Percentiles rank a stretch among this genome's conserved stretches.
phyloP scores from a whole-genome alignment of 306 rosid genomes.

The Boehmeria nivea region DNA sequence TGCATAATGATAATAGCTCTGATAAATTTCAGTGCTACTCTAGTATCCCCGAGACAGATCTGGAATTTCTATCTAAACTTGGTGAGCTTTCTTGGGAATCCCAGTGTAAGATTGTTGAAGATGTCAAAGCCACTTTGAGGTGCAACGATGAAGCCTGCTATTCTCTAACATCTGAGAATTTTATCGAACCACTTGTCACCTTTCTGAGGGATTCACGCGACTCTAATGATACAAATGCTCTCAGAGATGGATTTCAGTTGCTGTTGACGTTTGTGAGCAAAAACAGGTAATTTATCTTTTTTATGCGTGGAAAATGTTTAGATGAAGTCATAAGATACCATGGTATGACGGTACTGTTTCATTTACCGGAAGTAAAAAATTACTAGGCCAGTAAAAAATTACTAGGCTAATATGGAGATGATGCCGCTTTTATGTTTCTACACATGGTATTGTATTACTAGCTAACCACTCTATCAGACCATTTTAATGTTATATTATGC shows the following conservation, averaged over 20 bases:
- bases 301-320: too few relatives aligned
- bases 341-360: too few relatives aligned
- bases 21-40: slow-evolving; percentile 24
- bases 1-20: slow-evolving; percentile 30
- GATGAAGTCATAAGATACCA: too few relatives aligned
- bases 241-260: slow-evolving; percentile 58
- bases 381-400: too few relatives aligned
- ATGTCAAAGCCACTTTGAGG: slow-evolving; percentile 42
- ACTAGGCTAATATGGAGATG: too few relatives aligned
- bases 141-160: slow-evolving; percentile 33
- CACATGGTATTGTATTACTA: slow-evolving; percentile 5
- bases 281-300: slow-evolving; percentile 68
- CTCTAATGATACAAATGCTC: slow-evolving; percentile 42
- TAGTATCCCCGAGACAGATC: too few relatives aligned
- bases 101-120: slow-evolving; percentile 60
- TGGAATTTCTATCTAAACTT: slow-evolving; percentile 47
- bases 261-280: slow-evolving; percentile 48
- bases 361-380: too few relatives aligned
- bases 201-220: slow-evolving; percentile 64
- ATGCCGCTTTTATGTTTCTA: slow-evolving; percentile 11
- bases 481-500: background rate
- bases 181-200: slow-evolving; percentile 46
- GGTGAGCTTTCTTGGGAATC: slow-evolving; percentile 66
- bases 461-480: slow-evolving; percentile 6
- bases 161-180: slow-evolving; percentile 38